A percentile compares a stretch with the other conserved stretches of the same genome.
Conservation (phyloP, 441 rosid species). For the Bocquillonia castaneifolia region DNA sequence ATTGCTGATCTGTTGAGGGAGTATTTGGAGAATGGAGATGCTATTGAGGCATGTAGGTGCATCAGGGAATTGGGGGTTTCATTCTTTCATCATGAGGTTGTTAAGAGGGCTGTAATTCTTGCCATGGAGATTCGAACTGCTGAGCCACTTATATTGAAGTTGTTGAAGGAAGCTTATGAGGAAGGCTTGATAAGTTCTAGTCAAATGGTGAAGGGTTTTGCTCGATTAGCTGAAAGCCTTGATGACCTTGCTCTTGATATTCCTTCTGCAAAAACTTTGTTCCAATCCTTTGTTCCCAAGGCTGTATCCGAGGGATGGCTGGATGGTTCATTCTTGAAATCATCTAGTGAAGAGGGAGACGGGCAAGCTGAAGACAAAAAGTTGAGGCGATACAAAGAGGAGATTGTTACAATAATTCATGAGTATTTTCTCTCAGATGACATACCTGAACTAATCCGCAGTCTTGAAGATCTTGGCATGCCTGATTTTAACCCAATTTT, state of each 20-base stretch:
- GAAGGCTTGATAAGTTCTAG: constrained; percentile 95
- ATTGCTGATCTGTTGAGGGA: constrained; percentile 80
- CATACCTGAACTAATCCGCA: constrained; percentile 86
- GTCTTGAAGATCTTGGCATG: constrained; percentile 77
- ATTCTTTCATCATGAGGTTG: constrained; percentile 97
- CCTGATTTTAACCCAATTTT: constrained; percentile 77
- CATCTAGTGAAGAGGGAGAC: constrained; percentile 39
- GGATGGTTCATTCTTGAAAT: constrained; percentile 52
- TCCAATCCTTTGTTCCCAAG: constrained; percentile 52
- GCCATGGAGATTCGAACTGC: constrained; percentile 75
- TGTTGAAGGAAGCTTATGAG: constrained; percentile 82
- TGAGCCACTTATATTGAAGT: constrained; percentile 59
- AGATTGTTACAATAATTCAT: constrained; percentile 71
- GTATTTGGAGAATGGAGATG: constrained; percentile 72
- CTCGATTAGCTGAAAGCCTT: constrained; percentile 77
- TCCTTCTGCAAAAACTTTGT: constrained; percentile 71
- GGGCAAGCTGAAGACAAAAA: constrained; percentile 40
- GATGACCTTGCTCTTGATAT: constrained; percentile 95
- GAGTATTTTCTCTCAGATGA: constrained; percentile 97
- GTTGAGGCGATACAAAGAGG: constrained; percentile 66
- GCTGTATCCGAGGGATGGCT: constrained; percentile 92
- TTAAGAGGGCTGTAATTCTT: constrained; percentile 86
- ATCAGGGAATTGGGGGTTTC: constrained; percentile 86
- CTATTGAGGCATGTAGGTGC: constrained; percentile 90
- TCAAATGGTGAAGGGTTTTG: constrained; percentile 89